phyloP scores from a whole-genome alignment of 2,329 filamentous ascomycete genomes.

The Hypoxylon sp. region DNA sequence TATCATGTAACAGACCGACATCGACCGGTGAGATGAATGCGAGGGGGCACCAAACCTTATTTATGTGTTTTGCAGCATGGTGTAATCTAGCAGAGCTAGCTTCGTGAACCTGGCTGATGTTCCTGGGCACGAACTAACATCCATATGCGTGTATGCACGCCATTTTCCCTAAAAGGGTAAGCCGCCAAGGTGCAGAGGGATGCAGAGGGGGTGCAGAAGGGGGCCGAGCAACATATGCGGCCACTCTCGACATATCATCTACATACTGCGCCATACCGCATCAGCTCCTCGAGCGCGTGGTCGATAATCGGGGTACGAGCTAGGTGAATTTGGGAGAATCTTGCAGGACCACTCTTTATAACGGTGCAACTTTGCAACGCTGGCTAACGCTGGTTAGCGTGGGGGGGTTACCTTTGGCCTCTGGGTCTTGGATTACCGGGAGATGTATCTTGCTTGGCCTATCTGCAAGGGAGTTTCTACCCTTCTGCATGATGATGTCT shows the following conservation, averaged over 20 bases:
- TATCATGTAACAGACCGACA: constrained; percentile 39
- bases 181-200: constrained; percentile 44
- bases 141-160: constrained; percentile 45
- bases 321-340: constrained; percentile 51
- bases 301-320: constrained; percentile 40
- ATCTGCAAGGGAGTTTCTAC: constrained; percentile 42
- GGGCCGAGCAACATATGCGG: constrained; percentile 40
- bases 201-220: constrained; percentile 32
- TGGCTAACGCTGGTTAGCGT: constrained; percentile 47
- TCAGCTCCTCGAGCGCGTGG: constrained; percentile 43
- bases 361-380: constrained; percentile 45
- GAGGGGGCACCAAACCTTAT: constrained; percentile 39
- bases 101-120: constrained; percentile 40
- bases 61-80: constrained; percentile 38
- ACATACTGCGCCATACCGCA: constrained; percentile 36
- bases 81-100: constrained; percentile 31
- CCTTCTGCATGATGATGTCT: constrained; percentile 50
- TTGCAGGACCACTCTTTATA: constrained; percentile 48
- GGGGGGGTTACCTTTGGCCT: constrained; percentile 44
- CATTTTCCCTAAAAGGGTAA: constrained; percentile 50
- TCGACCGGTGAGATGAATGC: constrained; percentile 36
- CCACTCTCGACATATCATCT: constrained; percentile 47
- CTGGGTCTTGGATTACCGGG: constrained; percentile 40
- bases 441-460: constrained; percentile 41
- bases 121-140: constrained; percentile 42